Conservation (phyloP, 305 asterid species). For the Fraxinus paxiana region DNA sequence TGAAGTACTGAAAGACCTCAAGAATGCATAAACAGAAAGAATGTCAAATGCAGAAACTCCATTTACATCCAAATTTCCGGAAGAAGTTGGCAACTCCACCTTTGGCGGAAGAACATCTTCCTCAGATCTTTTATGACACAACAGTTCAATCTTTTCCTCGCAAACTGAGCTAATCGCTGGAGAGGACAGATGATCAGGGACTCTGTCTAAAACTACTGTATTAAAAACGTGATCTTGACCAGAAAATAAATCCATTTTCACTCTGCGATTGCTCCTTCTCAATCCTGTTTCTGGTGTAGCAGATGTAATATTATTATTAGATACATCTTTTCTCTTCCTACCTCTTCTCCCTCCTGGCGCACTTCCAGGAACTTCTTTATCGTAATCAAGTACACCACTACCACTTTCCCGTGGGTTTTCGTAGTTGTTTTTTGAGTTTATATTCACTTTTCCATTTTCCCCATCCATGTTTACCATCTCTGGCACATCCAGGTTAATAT, state of each 20-base stretch:
- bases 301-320: conserved; percentile 27
- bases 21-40: conserved; percentile 69
- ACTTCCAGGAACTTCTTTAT: conserved; percentile 33
- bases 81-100: conserved; percentile 67
- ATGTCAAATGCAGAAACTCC: conserved; percentile 64
- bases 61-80: conserved; percentile 46
- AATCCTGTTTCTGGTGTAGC: conserved; percentile 54
- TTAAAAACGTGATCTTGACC: conserved; percentile 38
- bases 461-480: conserved; percentile 28
- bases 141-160: conserved; percentile 40
- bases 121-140: conserved; percentile 33
- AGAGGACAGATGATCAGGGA: conserved; percentile 39
- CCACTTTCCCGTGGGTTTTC: conserved; percentile 28
- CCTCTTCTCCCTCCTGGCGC: conserved; percentile 45
- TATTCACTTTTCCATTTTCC: conserved; percentile 20
- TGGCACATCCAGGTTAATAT: conserved; percentile 28
- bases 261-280: conserved; percentile 90
- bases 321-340: conserved; percentile 48
- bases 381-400: conserved; percentile 27
- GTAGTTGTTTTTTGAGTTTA: conserved; percentile 31
- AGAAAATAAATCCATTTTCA: conserved; percentile 37
- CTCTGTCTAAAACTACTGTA: conserved; percentile 33
- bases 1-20: conserved; percentile 80
- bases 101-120: conserved; percentile 48
- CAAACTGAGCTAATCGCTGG: conserved; percentile 58